Base-by-base conservation (phyloP, 1,284 basidiomycete genomes). In the Trametes pubescens region DNA sequence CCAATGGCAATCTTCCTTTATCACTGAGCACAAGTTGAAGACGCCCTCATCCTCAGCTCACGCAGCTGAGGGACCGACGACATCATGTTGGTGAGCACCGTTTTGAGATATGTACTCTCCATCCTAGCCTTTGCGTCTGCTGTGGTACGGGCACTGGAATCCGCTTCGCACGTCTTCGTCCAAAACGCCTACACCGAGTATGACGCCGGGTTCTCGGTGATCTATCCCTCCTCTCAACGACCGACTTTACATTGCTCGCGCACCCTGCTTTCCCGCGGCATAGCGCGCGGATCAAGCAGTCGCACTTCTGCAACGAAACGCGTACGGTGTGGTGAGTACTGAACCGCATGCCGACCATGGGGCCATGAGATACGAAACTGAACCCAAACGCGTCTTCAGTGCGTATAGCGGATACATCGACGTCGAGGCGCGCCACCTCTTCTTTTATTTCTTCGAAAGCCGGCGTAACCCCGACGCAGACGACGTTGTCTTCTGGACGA, bases 371-470 rank as follows among this genome's bases (percentile, higher is more conserved):
- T 4, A 16, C 1, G 18, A 16, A 1, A 8, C 4, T 29, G 14
- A 29, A 48, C 18, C 26, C n/a, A n/a, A 26, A 16, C 14, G 7
- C 22, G 16, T 18, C 8, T 43, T 13, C 18, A 68, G 69, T 7
- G 65, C 68, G 24, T 72, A 69, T 67, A 81, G 82, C 0, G 86
- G 86, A 21, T 89, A 90, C 73, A 89, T 91, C 57, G 90, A 92
- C 62, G 84, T 86, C 51, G 82, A 87, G 66, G 88, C 90, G 8
- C 84, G 89, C 51, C 89, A 91, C 67, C 76, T 94, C 22, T 95
- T 94, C 80, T 95, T 93, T 81, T 85, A 84, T 78, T 87, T 86
- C 73, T 95, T 95, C 77, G 92, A 95, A 76, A 91, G 88, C 59
- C 80, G 93, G 63, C 80, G 82, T 47, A 80, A 89, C 65, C 91